Evolutionary conservation across 2,329 filamentous ascomycete species (phyloP).

Genomic region (Tolypocladium endophyticum): DNA sequence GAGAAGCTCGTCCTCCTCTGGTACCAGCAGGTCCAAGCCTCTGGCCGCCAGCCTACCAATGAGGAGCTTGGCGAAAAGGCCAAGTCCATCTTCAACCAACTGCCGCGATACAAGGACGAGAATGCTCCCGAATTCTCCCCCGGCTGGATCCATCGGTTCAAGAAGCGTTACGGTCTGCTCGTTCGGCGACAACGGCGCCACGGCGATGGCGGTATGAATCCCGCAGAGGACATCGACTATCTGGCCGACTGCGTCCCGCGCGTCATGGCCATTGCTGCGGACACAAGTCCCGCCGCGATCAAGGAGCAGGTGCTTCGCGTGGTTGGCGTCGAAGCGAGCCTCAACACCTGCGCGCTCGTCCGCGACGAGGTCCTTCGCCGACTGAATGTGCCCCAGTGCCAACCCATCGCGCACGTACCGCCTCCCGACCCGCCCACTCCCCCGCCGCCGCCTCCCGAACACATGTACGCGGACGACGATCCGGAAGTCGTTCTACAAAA

Average conservation of each 20-base stretch:
- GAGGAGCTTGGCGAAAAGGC: slow-evolving; percentile 54
- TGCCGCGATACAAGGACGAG: slow-evolving; percentile 51
- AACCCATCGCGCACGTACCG: slow-evolving; percentile 8
- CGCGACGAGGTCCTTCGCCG: slow-evolving; percentile 45
- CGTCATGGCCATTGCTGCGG: slow-evolving; percentile 45
- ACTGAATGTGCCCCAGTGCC: slow-evolving; percentile 12
- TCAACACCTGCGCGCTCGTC: slow-evolving; percentile 45
- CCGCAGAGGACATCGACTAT: slow-evolving; percentile 47
- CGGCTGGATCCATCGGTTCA: slow-evolving; percentile 55
- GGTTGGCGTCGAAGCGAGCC: slow-evolving; percentile 42
- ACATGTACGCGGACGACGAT: slow-evolving; percentile 40
- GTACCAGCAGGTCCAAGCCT: slow-evolving; percentile 40
- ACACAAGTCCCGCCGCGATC: slow-evolving; percentile 50
- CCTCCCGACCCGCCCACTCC: slow-evolving; percentile 12
- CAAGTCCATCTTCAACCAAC: slow-evolving; percentile 45
- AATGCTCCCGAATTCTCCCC: slow-evolving; percentile 51
- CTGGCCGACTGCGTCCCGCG: slow-evolving; percentile 49
- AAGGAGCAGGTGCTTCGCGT: slow-evolving; percentile 45
- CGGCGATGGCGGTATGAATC: slow-evolving; percentile 33
- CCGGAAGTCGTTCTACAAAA: slow-evolving; percentile 49
- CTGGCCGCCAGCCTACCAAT: slow-evolving; percentile 48
- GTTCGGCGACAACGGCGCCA: slow-evolving; percentile 45
- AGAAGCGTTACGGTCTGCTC: slow-evolving; percentile 50
- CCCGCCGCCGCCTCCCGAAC: slow-evolving; percentile 21
- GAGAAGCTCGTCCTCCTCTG: slow-evolving; percentile 46